These are phyloP conservation scores for Prunus kanzakura DNA, from an alignment of 306 rosid genomes.

Conservation along the genomic window DNA sequence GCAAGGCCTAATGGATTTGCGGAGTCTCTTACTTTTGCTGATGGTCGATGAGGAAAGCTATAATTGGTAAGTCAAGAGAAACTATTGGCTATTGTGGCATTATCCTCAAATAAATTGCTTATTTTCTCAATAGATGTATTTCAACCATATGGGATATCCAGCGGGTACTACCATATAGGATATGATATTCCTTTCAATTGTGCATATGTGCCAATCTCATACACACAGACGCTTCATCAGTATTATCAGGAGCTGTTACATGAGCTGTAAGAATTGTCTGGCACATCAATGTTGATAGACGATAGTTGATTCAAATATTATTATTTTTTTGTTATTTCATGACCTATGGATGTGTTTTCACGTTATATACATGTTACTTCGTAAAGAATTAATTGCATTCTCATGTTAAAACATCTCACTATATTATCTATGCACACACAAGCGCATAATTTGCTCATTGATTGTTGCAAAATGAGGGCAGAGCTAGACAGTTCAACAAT, in stretches of 20 bases:
- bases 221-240: background rate
- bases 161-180: background rate
- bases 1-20: conserved; percentile 67
- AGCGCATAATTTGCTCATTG: background rate
- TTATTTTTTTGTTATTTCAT: background rate
- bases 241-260: background rate
- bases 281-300: conserved; percentile 9
- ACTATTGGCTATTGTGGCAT: background rate
- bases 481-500: background rate
- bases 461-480: background rate
- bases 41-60: conserved; percentile 48
- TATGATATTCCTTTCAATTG: background rate
- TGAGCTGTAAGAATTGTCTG: background rate
- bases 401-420: background rate
- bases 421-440: background rate
- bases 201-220: background rate
- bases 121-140: conserved; percentile 11
- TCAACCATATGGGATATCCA: background rate
- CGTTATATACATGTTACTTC: background rate
- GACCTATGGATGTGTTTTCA: background rate
- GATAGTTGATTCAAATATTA: background rate
- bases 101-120: conserved; percentile 2
- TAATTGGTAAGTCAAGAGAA: background rate
- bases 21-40: conserved; percentile 58
- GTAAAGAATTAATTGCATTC: background rate